Base-by-base conservation (phyloP, 768 basidiomycete species). In the Harrya chromipes region DNA sequence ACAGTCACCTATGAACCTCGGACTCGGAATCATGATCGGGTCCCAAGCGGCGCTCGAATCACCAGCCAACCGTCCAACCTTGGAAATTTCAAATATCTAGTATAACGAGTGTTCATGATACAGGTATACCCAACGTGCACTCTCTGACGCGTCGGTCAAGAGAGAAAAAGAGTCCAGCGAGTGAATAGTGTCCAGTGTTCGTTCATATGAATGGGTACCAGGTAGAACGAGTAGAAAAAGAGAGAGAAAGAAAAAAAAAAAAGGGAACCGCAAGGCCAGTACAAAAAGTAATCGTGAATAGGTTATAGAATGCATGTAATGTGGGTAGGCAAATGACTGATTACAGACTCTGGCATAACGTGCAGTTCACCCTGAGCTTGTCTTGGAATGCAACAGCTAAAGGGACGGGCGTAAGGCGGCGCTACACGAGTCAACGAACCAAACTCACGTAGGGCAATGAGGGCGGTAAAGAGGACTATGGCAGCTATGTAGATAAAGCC, bases 381-480 rank as follows among this genome's bases (percentile, higher is more conserved):
- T 74, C 74, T 51, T 79, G 82, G 74, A 91, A 79, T 43, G 80
- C 68, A 54, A 72, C 75, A 58, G 85, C 86, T 88, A 56, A 11
- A 45, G 23, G 36, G 53, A 51, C 43, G 19, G 14, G 46, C 47
- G 36, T 44, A 34, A 53, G 56, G 11, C 27, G 26, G 40, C 14
- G 42, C 43, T 52, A 49, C 14, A 50, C 46, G 38, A 60, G 35
- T 1, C 14, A 10, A 45, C n/a, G 12, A n/a, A 13, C 19, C 4
- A 35, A 31, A 80, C 87, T 74, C 69, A 90, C 87, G 90, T 56
- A 87, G 67, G 59, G 77, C 82, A 64, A 97, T 84, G 57, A 97
- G 77, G 37, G 81, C 83, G 33, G 82, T 78, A 60, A 95, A 91
- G 52, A 83, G 55, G 46, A 78, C 77, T 49, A 94, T 78, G 56